phyloP scores from a whole-genome alignment of 1,284 basidiomycete species.

The Naganishia sp. region DNA sequence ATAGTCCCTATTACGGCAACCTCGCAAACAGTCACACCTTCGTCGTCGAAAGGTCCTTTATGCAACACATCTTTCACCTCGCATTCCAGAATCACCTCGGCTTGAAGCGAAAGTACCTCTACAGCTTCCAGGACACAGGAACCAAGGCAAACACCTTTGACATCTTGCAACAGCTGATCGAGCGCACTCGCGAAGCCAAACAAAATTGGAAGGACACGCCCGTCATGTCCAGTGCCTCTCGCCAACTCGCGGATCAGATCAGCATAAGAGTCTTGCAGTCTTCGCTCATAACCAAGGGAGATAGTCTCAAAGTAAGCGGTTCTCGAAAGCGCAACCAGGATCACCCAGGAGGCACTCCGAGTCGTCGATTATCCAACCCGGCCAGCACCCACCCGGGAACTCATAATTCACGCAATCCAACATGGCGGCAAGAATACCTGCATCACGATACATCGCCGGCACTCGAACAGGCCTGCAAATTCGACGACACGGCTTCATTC shows the following conservation, averaged over 20 bases:
- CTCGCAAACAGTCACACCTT: slow-evolving; percentile 74
- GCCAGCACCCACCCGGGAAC: background rate
- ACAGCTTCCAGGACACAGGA: slow-evolving; percentile 77
- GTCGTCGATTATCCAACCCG: background rate
- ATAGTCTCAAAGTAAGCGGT: slow-evolving; percentile 27
- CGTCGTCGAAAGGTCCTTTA: slow-evolving; percentile 83
- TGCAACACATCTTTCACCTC: slow-evolving; percentile 89
- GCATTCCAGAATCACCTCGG: slow-evolving; percentile 74
- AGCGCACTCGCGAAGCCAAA: slow-evolving; percentile 58
- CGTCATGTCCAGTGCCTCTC: slow-evolving; percentile 50
- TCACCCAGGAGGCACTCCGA: background rate
- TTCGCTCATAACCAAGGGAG: slow-evolving; percentile 62
- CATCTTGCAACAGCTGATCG: slow-evolving; percentile 69
- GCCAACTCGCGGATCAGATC: slow-evolving; percentile 67
- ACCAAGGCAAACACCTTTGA: slow-evolving; percentile 73
- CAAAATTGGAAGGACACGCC: slow-evolving; percentile 56
- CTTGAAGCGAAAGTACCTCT: slow-evolving; percentile 81
- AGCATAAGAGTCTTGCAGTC: slow-evolving; percentile 81
- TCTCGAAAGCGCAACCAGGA: background rate
- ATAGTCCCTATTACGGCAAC: slow-evolving; percentile 67
- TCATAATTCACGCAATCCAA: background rate
- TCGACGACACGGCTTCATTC: background rate
- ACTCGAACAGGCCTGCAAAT: slow-evolving; percentile 9
- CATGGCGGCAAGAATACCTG: slow-evolving; percentile 1
- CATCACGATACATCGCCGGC: slow-evolving; percentile 3